Percentiles rank a stretch among this genome's conserved stretches.
phyloP scores from a whole-genome alignment of 208 protist genomes.

The Acanthamoeba culbertsoni region DNA sequence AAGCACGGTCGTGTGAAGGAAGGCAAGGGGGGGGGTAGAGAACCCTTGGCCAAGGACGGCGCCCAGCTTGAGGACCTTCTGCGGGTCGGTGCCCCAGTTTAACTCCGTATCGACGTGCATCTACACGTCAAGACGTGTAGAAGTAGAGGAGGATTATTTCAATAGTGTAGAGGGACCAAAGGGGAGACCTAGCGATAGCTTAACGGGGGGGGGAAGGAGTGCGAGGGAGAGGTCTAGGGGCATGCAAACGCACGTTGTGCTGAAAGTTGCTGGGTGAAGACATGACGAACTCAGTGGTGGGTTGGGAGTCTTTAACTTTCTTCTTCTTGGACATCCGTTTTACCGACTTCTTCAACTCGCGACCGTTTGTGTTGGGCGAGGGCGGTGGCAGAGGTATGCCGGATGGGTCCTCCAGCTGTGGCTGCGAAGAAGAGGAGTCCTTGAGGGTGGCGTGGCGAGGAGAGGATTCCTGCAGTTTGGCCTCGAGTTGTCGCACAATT shows the following conservation, averaged over 20 bases:
- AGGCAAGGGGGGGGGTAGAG: neutral
- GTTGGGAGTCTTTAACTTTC: too few relatives aligned
- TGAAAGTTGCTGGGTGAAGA: neutral
- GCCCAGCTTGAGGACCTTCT: slow-evolving; percentile 28
- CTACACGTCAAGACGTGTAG: too few relatives aligned
- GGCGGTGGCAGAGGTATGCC: neutral
- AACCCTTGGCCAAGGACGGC: neutral
- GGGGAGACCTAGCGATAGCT: too few relatives aligned
- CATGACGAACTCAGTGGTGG: neutral
- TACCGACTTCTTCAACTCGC: neutral
- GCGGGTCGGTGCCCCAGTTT: neutral
- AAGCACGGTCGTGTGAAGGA: neutral
- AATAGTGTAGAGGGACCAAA: too few relatives aligned
- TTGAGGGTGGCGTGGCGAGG: neutral
- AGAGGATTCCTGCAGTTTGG: neutral
- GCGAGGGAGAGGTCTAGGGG: too few relatives aligned
- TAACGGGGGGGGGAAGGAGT: too few relatives aligned
- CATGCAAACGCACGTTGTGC: neutral
- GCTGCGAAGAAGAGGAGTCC: neutral
- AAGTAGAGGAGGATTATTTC: too few relatives aligned
- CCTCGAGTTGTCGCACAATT: neutral
- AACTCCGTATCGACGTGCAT: neutral
- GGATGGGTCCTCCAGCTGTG: neutral
- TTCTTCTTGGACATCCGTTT: neutral
- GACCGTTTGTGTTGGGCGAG: neutral